Base-by-base conservation (phyloP, 1,284 basidiomycete species). In the Ustilago cynodontis region DNA sequence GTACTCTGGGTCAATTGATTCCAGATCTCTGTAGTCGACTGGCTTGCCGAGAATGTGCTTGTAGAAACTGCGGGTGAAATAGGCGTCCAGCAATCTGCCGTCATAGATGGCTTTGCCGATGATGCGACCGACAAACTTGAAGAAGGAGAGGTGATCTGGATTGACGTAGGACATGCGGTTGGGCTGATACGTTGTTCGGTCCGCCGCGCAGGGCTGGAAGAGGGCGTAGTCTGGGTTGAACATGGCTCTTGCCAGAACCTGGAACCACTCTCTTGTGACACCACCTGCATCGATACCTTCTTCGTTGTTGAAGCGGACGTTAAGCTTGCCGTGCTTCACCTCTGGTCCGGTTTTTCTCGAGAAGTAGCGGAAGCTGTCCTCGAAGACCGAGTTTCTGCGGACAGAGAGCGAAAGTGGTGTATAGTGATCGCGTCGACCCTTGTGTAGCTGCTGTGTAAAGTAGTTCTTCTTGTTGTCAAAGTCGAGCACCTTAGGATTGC, bases 391-490 rank as follows among this genome's bases (percentile, higher is more conserved):
- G 60, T 93, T 91, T 47, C 97, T 90, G 29, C 97, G 92, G 51
- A 99, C 93, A 77, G 95, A 97, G 76, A 99, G 89, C 83, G 95
- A 94, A 50, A 99, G 88, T 0, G 93, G 93, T 33, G 90, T 89
- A 71, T 94, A 91, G 77, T 94, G 92, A 80, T 94, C 93, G 28
- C 93, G 90, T 39, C 90, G 78, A 7, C 79, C 92, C 59, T 93
- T 92, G 86, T 97, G 95, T 18, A 99, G 90, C 86, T 98, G 95
- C 87, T 98, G 96, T 75, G 91, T 93, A 89, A 99, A 99, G 89
- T 96, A 99, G 84, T 95, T 97, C 60, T 97, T 91, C 88, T 99
- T 99, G 91, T 99, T 99, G 89, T 99, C 97, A 86, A 99, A 99
- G 88, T 99, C 97, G 68, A 99, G 90, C 26, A 99, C 95, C 50